These are phyloP conservation scores for Trifolium pratense DNA, from an alignment of 306 rosid genomes.

Conservation along the genomic window DNA sequence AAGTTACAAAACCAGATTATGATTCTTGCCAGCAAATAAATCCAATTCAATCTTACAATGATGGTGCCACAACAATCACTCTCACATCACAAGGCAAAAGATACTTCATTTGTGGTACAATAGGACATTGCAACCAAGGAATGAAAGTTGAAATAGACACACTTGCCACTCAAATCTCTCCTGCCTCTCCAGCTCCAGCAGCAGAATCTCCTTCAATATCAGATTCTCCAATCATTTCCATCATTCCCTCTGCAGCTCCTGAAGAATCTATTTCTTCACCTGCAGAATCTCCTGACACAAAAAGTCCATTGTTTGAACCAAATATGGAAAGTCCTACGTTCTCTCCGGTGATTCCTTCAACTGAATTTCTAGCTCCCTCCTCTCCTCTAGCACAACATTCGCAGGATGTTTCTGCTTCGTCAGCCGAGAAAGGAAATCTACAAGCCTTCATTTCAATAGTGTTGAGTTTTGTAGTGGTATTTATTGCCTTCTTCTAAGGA, in stretches of 20 bases:
- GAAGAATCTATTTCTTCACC: constrained; percentile 36
- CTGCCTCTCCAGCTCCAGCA: constrained; percentile 49
- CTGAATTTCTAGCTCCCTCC: constrained; percentile 46
- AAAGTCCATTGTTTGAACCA: constrained; percentile 44
- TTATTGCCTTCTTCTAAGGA: constrained; percentile 51
- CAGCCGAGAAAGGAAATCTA: constrained; percentile 42
- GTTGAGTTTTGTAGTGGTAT: constrained; percentile 46
- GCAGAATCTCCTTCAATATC: constrained; percentile 42
- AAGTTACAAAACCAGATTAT: constrained; percentile 76
- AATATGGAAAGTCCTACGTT: constrained; percentile 41
- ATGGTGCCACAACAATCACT: constrained; percentile 65
- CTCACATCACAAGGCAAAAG: constrained; percentile 75
- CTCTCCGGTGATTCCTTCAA: constrained; percentile 56
- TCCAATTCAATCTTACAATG: constrained; percentile 60
- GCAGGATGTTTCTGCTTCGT: constrained; percentile 50
- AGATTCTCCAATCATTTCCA: constrained; percentile 29
- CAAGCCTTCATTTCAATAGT: constrained; percentile 43
- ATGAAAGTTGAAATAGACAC: constrained; percentile 77
- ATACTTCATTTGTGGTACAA: constrained; percentile 78
- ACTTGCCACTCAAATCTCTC: constrained; percentile 56
- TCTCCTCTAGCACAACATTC: constrained; percentile 48
- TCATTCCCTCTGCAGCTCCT: constrained; percentile 46
- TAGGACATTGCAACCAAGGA: constrained; percentile 76
- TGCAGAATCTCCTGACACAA: constrained; percentile 44
- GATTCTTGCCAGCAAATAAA: constrained; percentile 65